Base-by-base conservation (phyloP, 192 early-diverging fungal genomes). In the Bifiguratus adelaidae region DNA sequence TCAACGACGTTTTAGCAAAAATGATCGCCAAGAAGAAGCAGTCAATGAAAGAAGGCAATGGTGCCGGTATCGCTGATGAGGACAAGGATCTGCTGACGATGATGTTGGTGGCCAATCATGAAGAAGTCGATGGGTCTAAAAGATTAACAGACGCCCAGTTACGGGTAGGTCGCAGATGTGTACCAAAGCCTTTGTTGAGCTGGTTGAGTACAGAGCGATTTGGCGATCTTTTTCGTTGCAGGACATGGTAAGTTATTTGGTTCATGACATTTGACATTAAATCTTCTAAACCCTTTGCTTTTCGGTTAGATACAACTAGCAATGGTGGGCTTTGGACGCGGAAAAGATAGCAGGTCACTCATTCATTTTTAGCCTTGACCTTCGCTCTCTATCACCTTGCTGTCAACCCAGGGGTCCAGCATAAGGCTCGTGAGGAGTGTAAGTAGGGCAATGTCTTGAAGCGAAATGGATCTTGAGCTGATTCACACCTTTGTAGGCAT, bases 31-130 rank as follows among this genome's bases (percentile, higher is more conserved):
- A 76, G 21, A 28, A 44, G 0, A 64, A 67, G 3, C 62, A 55
- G 32, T 40, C 45, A 7, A 30, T 30, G 15, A 66, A n/a, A 36
- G 34, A 16, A 6, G 7, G 29, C 23, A 21, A 43, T 40, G 8
- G 24, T 15, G 65, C 63, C 36, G 53, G 53, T 44, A 61, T 38
- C 28, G 63, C 54, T 19, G 48, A 50, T 26, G 18, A 33, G 5
- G 48, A 50, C n/a, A 50, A 50, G 9, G 69, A 69, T 37, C 47
- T 77, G 51, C 60, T 71, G 18, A 63, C 75, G 12, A 54, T 77
- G 55, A 68, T 77, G 75, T 47, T 77, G 22, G 68, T 73, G 51
- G 65, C 75, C 1, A 55, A 67, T 48, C 59, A 63, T 26, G 62
- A 63, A 26, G 59, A 63, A 25, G 64, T 59, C 50, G 48, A 37